A percentile compares a stretch with the other conserved stretches of the same genome.
These are phyloP conservation scores for Leccinum rimulosum DNA, from an alignment of 768 basidiomycete species.

Conservation along the genomic window DNA sequence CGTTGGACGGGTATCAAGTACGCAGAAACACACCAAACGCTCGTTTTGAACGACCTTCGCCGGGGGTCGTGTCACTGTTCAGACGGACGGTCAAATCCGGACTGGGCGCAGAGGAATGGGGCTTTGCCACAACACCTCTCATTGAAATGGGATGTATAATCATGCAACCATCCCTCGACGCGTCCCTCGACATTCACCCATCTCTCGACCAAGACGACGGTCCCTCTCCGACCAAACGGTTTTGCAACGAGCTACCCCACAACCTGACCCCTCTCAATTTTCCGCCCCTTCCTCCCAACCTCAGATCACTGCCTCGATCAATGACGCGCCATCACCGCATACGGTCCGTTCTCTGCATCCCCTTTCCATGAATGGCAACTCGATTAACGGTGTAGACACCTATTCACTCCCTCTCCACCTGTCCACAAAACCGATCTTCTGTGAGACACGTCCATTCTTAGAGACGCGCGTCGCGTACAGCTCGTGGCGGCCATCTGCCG, in stretches of 20 bases:
- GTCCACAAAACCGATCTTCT: slow-evolving; percentile 61
- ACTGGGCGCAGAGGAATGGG: slow-evolving; percentile 99
- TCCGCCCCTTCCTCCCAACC: slow-evolving; percentile 19
- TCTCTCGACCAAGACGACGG: slow-evolving; percentile 53
- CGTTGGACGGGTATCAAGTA: slow-evolving; percentile 99
- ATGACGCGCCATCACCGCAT: slow-evolving; percentile 32
- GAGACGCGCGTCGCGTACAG: slow-evolving; percentile 55
- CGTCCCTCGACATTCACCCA: slow-evolving; percentile 44
- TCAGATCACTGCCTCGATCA: slow-evolving; percentile 33
- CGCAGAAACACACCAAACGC: slow-evolving; percentile 96
- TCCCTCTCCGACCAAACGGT: slow-evolving; percentile 70
- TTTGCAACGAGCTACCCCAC: slow-evolving; percentile 52
- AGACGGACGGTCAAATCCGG: slow-evolving; percentile 96
- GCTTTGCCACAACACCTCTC: slow-evolving; percentile 92
- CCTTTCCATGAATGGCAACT: slow-evolving; percentile 43
- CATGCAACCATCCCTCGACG: slow-evolving; percentile 50
- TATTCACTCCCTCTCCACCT: slow-evolving; percentile 55
- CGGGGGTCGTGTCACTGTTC: slow-evolving; percentile 93
- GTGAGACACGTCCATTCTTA: slow-evolving; percentile 52
- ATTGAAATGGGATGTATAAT: slow-evolving; percentile 99
- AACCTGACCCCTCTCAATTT: slow-evolving; percentile 30
- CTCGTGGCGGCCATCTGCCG: slow-evolving; percentile 66
- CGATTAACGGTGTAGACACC: slow-evolving; percentile 39
- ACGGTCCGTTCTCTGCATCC: slow-evolving; percentile 49
- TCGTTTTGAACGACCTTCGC: slow-evolving; percentile 95